phyloP scores from a whole-genome alignment of 2,329 filamentous ascomycete genomes.

The Aspergillus sojae region DNA sequence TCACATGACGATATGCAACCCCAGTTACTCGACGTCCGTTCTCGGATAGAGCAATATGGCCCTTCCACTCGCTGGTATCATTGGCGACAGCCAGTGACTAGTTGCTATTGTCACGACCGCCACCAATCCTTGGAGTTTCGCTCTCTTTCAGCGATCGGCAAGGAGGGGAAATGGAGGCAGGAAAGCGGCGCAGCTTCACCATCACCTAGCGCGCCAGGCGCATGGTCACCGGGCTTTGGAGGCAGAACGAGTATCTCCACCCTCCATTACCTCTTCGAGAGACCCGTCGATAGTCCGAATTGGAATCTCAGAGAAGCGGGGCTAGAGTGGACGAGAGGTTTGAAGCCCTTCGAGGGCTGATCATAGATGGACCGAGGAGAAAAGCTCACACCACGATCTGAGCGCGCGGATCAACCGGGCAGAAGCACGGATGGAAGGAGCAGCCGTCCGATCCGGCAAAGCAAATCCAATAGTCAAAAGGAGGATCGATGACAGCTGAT shows the following conservation, averaged over 20 bases:
- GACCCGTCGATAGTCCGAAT: not conserved
- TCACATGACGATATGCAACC: not conserved
- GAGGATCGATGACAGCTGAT: conserved; percentile 10
- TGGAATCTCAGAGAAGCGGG: not conserved
- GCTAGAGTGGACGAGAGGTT: not conserved
- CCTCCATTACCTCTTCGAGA: not conserved
- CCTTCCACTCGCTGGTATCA: not conserved
- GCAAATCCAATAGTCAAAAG: not conserved
- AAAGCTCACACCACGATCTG: not conserved
- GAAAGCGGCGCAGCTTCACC: not conserved
- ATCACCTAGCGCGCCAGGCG: not conserved
- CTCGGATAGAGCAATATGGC: not conserved
- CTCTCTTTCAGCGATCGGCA: not conserved
- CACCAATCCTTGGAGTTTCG: not conserved
- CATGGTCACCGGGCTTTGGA: not conserved
- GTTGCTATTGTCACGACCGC: not conserved
- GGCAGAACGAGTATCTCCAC: not conserved
- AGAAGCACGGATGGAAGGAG: not conserved
- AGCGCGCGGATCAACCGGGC: not conserved
- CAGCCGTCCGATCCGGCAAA: conserved; percentile 1
- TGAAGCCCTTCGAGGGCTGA: not conserved
- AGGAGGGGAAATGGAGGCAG: not conserved
- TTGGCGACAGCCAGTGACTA: not conserved
- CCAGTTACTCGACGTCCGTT: not conserved
- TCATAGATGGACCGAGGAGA: not conserved